Evolutionary conservation across 2,329 filamentous ascomycete species (phyloP), one percentile per base, ranked within the genome.

Genomic region (Beauveria rudraprayagi): DNA sequence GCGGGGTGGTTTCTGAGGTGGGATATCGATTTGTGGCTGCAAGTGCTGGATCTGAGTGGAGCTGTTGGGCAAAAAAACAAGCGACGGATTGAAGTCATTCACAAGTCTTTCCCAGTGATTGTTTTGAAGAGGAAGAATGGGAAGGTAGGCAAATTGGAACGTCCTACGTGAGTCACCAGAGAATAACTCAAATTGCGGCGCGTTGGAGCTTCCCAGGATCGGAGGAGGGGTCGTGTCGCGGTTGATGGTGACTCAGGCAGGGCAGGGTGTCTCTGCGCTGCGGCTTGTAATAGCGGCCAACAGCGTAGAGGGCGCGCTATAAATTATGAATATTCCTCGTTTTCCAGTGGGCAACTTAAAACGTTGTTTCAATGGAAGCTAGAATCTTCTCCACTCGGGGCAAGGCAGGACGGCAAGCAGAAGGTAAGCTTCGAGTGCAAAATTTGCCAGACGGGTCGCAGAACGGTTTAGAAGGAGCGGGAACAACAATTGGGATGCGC

Each of bases 1-100:
- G 57, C 57, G 57, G 57, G 57, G 57, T 60, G 37, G 41, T 60
- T 22, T 60, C 50, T 46, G 40, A 24, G 50, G 57, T 19, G 57
- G 50, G 48, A 17, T 60, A n/a, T 58, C 56, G 43, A 51, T 24
- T 50, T 53, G 51, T 53, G 50, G 41, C 57, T 43, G 47, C 56
- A 50, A 44, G 34, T 43, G 22, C 26, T 54, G 34, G 37, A 52
- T 60, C 48, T 24, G 40, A 60, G 50, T 53, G 57, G 50, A 51
- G 57, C 37, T 52, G 56, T 17, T 34, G 50, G 26, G 41, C 24
- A 43, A 30, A 28, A 44, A 46, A 43, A 37, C n/a, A 60, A 30
- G 24, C 19, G 48, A 60, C 41, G 50, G 28, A 53, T 60, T 19
- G 41, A 47, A 54, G 37, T 60, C 57, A 60, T 60, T 60, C 50